phyloP scores from a whole-genome alignment of 352 stramenopile species.

The Pythium graminicola region DNA sequence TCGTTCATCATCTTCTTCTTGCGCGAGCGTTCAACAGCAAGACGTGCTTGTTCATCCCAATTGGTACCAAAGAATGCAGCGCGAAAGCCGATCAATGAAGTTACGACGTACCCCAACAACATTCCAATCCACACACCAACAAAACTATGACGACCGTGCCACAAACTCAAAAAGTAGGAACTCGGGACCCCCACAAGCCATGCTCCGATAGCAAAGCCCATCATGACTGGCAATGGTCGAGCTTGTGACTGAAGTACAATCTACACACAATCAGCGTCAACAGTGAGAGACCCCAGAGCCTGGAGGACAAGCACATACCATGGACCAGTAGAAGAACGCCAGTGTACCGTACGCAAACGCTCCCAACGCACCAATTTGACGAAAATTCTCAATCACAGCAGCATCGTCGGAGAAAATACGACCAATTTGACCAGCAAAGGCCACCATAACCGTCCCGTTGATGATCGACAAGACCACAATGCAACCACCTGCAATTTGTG shows the following conservation, averaged over 20 bases:
- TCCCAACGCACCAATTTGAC: constrained; percentile 49
- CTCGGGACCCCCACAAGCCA: constrained; percentile 71
- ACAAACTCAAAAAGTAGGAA: constrained; percentile 64
- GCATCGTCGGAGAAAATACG: constrained; percentile 65
- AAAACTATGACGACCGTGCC: constrained; percentile 27
- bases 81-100: constrained; percentile 56
- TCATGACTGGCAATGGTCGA: constrained; percentile 42
- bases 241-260: constrained; percentile 66
- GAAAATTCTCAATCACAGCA: constrained; percentile 54
- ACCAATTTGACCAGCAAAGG: constrained; percentile 39
- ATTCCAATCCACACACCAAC: constrained; percentile 72
- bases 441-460: constrained; percentile 44
- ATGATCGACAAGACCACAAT: constrained; percentile 36
- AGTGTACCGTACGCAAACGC: constrained; percentile 63
- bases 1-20: constrained; percentile 16
- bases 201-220: constrained; percentile 48
- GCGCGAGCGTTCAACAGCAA: neutral
- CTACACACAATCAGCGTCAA: constrained; percentile 20
- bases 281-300: neutral
- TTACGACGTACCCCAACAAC: constrained; percentile 67
- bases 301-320: constrained; percentile 25
- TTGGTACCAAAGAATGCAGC: constrained; percentile 50
- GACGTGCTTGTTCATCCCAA: constrained; percentile 26
- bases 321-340: constrained; percentile 76
- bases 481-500: constrained; percentile 43